Evolutionary conservation across 1,284 basidiomycete genomes (phyloP).

Genomic region (Pseudozyma thailandica): DNA sequence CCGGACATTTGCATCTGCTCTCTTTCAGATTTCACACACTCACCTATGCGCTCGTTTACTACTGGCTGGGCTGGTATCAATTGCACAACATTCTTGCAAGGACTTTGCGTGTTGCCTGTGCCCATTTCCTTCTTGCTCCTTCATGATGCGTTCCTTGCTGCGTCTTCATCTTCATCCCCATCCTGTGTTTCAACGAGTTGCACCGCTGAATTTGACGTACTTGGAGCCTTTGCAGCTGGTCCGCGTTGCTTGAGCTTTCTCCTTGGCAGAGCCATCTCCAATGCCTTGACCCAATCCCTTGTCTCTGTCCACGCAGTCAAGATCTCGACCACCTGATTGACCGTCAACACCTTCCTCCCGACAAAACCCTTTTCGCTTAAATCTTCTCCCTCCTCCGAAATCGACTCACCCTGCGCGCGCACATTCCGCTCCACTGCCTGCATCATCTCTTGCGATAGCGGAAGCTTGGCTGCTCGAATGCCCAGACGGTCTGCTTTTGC

Average conservation of each 20-base stretch:
- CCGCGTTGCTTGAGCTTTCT: slow-evolving; percentile 36
- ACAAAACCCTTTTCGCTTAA: slow-evolving; percentile 20
- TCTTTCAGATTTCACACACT: neutral
- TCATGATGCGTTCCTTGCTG: slow-evolving; percentile 4
- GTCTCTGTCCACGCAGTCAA: slow-evolving; percentile 80
- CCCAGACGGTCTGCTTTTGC: slow-evolving; percentile 82
- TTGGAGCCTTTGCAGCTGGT: slow-evolving; percentile 6
- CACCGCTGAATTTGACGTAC: neutral
- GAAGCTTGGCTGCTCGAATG: slow-evolving; percentile 86
- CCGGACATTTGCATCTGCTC: slow-evolving; percentile 7
- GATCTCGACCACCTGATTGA: slow-evolving; percentile 95
- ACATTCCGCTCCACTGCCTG: slow-evolving; percentile 67
- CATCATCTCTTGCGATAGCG: slow-evolving; percentile 77
- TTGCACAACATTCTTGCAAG: slow-evolving; percentile 5
- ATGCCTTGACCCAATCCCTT: slow-evolving; percentile 64
- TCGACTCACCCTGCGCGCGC: slow-evolving; percentile 27
- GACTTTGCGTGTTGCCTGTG: neutral
- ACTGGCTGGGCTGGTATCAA: slow-evolving; percentile 21
- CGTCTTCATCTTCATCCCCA: slow-evolving; percentile 15
- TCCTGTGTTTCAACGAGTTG: neutral
- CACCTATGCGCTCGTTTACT: neutral
- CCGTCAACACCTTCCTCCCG: slow-evolving; percentile 87
- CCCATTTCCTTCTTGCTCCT: neutral
- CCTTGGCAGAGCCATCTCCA: slow-evolving; percentile 68
- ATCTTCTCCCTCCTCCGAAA: slow-evolving; percentile 6